phyloP scores from a whole-genome alignment of 768 basidiomycete genomes.

The Tulasnella sp. region DNA sequence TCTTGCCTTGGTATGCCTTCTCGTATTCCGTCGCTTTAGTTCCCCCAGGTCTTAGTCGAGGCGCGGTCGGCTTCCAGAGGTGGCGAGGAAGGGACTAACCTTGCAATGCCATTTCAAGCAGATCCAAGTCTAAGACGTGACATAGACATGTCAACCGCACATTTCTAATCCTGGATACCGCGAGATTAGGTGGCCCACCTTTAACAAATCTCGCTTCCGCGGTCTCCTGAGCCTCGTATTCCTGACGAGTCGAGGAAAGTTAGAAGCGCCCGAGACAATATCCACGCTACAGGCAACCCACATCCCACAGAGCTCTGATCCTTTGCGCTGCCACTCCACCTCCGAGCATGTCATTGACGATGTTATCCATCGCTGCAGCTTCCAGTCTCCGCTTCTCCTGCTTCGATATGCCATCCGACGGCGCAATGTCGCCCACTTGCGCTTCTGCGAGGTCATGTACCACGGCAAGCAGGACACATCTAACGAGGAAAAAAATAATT shows the following conservation, averaged over 20 bases:
- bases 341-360: constrained; percentile 86
- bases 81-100: constrained; percentile 40
- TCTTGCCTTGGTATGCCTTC: constrained; percentile 43
- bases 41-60: neutral
- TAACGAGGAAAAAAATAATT: constrained; percentile 31
- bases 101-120: constrained; percentile 85
- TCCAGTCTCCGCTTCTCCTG: constrained; percentile 75
- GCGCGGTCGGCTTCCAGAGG: neutral
- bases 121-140: constrained; percentile 61
- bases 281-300: constrained; percentile 33
- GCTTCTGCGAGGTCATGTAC: constrained; percentile 98
- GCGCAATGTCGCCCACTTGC: constrained; percentile 93
- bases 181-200: constrained; percentile 47
- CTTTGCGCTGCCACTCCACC: constrained; percentile 55
- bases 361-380: constrained; percentile 83
- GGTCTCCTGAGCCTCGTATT: constrained; percentile 74
- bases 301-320: constrained; percentile 70
- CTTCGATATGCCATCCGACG: constrained; percentile 79
- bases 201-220: constrained; percentile 83
- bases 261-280: neutral
- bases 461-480: constrained; percentile 83
- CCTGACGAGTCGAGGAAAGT: constrained; percentile 44
- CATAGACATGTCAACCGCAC: neutral
- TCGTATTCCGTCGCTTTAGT: constrained; percentile 69
- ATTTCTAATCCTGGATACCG: neutral